Evolutionary conservation across 2,329 filamentous ascomycete species (phyloP).

Genomic region (Shiraia sp.): DNA sequence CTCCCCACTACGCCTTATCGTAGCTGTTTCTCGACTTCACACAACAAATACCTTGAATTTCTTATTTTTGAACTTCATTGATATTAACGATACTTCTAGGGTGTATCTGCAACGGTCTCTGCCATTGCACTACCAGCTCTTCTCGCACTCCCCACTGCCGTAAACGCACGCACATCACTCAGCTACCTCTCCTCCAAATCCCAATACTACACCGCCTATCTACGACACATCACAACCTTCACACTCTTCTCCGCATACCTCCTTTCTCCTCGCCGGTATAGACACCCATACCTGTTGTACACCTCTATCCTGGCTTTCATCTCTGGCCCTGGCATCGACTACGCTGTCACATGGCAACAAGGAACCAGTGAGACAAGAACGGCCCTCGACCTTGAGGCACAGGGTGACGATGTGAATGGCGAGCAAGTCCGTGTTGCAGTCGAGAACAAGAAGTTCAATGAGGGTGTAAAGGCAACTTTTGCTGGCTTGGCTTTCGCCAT

Average conservation of each 20-base stretch:
- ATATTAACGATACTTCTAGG: constrained; percentile 58
- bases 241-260: constrained; percentile 78
- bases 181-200: constrained; percentile 63
- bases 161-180: constrained; percentile 64
- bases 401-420: constrained; percentile 52
- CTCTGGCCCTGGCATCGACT: constrained; percentile 48
- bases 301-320: constrained; percentile 68
- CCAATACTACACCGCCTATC: constrained; percentile 61
- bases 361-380: constrained; percentile 28
- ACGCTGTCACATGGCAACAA: constrained; percentile 30
- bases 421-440: constrained; percentile 54
- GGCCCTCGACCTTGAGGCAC: constrained; percentile 34
- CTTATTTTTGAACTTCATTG: not conserved
- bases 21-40: constrained; percentile 1
- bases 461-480: constrained; percentile 49
- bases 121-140: constrained; percentile 79
- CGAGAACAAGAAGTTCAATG: constrained; percentile 47
- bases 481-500: constrained; percentile 51
- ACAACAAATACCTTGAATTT: not conserved
- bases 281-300: constrained; percentile 91
- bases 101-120: constrained; percentile 83
- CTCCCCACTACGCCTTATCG: constrained; percentile 5
- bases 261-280: constrained; percentile 72
- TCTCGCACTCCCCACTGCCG: constrained; percentile 76
- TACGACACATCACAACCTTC: constrained; percentile 68